Conservation (phyloP, 805 yeast genomes). For the Cyberlindnera japonica region DNA sequence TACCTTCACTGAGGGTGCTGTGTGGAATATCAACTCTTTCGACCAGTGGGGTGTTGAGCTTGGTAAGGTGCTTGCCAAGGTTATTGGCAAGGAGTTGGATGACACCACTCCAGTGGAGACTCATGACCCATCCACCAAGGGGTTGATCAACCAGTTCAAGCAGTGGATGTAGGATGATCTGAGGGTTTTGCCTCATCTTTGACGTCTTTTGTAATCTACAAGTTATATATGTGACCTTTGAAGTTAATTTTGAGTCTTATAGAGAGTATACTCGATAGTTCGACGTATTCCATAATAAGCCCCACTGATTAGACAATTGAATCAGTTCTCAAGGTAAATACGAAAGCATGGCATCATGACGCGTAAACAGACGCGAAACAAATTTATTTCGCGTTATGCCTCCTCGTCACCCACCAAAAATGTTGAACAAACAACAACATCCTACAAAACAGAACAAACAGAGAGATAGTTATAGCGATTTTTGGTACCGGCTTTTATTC, state of each 20-base stretch:
- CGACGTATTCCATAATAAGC: too few relatives aligned
- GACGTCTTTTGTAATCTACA: not conserved
- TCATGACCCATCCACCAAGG: conserved; percentile 91
- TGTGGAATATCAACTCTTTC: conserved; percentile 98
- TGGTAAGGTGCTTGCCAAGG: conserved; percentile 97
- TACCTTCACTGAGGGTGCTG: conserved; percentile 97
- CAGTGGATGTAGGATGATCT: conserved; percentile 47
- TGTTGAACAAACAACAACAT: not conserved
- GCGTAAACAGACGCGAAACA: conserved; percentile 1
- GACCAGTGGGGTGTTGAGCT: conserved; percentile 99
- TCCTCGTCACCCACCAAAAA: conserved; percentile 1
- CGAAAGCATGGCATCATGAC: not conserved
- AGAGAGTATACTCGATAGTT: too few relatives aligned
- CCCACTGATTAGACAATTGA: too few relatives aligned
- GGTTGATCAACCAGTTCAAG: conserved; percentile 93
- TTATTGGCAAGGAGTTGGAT: conserved; percentile 84
- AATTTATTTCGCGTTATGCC: not conserved
- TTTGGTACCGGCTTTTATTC: not conserved
- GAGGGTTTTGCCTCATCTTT: not conserved
- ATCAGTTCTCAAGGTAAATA: too few relatives aligned
- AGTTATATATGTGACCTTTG: not conserved
- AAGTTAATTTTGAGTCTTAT: too few relatives aligned
- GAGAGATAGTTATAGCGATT: too few relatives aligned
- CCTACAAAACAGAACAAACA: not conserved
- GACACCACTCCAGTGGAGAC: conserved; percentile 48